These are phyloP conservation scores for Fusarium sp. DNA, from an alignment of 2,329 filamentous ascomycete species.

Conservation along the genomic window DNA sequence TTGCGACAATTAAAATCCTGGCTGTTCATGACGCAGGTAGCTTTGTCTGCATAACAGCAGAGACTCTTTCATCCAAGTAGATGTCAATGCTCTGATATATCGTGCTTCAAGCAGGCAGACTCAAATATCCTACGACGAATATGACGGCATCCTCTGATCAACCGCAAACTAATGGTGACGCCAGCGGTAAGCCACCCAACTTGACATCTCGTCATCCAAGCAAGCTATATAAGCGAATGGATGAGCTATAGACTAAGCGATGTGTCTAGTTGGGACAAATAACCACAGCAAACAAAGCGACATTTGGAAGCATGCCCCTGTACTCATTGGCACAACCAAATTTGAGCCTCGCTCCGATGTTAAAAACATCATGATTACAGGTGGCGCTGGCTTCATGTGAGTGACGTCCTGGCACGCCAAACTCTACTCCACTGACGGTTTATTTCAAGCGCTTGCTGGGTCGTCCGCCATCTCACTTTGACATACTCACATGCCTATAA, in stretches of 20 bases:
- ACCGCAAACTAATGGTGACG: constrained; percentile 21
- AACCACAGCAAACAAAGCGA: constrained; percentile 60
- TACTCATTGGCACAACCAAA: constrained; percentile 75
- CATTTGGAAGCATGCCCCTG: constrained; percentile 77
- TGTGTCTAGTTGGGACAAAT: constrained; percentile 22
- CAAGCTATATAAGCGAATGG: constrained; percentile 6
- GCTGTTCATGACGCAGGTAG: constrained; percentile 33
- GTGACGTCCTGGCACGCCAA: constrained; percentile 47
- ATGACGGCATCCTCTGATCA: constrained; percentile 34
- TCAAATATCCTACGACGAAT: not conserved
- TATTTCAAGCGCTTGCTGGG: constrained; percentile 77
- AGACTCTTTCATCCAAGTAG: constrained; percentile 9
- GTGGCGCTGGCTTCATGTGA: constrained; percentile 88
- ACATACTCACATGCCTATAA: constrained; percentile 82
- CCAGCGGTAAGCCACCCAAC: constrained; percentile 21
- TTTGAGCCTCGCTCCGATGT: constrained; percentile 77
- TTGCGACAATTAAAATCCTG: constrained; percentile 37
- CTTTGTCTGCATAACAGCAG: constrained; percentile 16
- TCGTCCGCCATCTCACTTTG: constrained; percentile 80
- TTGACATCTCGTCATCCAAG: not conserved
- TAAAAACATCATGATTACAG: constrained; percentile 86
- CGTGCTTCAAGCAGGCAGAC: not conserved
- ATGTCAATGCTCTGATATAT: not conserved
- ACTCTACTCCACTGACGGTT: constrained; percentile 35
- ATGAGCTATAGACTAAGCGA: not conserved